phyloP scores from a whole-genome alignment of 805 yeast genomes.

The Cyberlindnera bimundalis region DNA sequence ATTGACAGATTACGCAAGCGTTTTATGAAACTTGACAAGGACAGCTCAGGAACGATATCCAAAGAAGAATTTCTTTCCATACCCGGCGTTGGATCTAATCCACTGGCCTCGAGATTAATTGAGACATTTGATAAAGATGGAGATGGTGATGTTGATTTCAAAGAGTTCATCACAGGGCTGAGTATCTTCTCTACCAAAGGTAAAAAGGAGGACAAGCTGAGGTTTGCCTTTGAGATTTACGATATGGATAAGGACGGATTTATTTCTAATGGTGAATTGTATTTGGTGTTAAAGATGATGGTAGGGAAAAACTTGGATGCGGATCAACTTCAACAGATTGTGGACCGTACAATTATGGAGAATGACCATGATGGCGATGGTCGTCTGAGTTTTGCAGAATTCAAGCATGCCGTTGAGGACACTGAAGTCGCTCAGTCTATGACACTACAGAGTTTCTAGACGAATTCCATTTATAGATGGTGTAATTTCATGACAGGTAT shows the following conservation, averaged over 20 bases:
- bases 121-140: slow-evolving; percentile 94
- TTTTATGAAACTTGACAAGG: slow-evolving; percentile 92
- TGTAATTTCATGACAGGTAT: not conserved
- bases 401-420: slow-evolving; percentile 57
- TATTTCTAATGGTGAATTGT: slow-evolving; percentile 93
- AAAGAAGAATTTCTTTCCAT: slow-evolving; percentile 85
- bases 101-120: slow-evolving; percentile 83
- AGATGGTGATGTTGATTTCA: slow-evolving; percentile 91
- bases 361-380: slow-evolving; percentile 90
- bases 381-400: slow-evolving; percentile 80
- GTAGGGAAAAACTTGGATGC: slow-evolving; percentile 89
- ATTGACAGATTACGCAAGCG: slow-evolving; percentile 87
- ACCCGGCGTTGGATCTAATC: slow-evolving; percentile 90
- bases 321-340: slow-evolving; percentile 88
- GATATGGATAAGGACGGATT: slow-evolving; percentile 95
- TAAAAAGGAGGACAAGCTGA: slow-evolving; percentile 72
- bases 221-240: slow-evolving; percentile 88
- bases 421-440: slow-evolving; percentile 58
- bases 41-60: slow-evolving; percentile 89
- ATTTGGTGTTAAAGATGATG: slow-evolving; percentile 91
- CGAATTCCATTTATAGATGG: not conserved
- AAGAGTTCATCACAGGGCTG: slow-evolving; percentile 84
- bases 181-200: slow-evolving; percentile 88
- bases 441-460: slow-evolving; percentile 37
- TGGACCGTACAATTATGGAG: slow-evolving; percentile 95